Evolutionary conservation across 768 basidiomycete genomes (phyloP), one percentile per base, ranked within the genome.

Genomic region (Mycena metata): DNA sequence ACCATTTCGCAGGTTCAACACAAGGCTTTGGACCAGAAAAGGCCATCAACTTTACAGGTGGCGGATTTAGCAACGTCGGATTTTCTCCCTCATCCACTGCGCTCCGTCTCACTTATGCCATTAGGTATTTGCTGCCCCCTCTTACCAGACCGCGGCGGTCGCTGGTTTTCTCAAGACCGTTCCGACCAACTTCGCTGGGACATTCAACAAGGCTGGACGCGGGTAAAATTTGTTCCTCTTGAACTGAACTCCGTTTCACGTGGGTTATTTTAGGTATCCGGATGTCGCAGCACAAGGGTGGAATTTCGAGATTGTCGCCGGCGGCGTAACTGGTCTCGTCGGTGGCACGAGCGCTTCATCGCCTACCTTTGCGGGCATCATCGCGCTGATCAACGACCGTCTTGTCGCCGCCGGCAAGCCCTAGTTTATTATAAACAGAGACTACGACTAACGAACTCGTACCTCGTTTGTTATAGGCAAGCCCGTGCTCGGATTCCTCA

Each of bases 351-450:
- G 84, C 15, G 80, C 81, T 2, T 41, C 84, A 0, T 51, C 81
- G 12, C 86, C 86, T 0, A 79, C 82, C 0, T 83, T 88, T 61
- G 80, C 84, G 0, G 77, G 76, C 33, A 74, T 86, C 57, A 73
- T 86, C 23, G 75, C 83, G 2, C 79, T 85, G 72, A 72, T 86
- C 43, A 84, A 85, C 50, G 83, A 85, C 39, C 81, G 78, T 0
- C 78, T 82, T 11, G 39, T 83, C 17, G 74, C 61, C 2, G 76
- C 72, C n/a, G n/a, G n/a, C n/a, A n/a, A n/a, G n/a, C n/a, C n/a
- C n/a, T n/a, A n/a, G n/a, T n/a, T n/a, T n/a, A n/a, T n/a, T n/a
- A n/a, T n/a, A n/a, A n/a, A n/a, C n/a, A n/a, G n/a, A n/a, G n/a
- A n/a, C n/a, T n/a, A n/a, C n/a, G n/a, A n/a, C n/a, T n/a, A n/a